phyloP scores from a whole-genome alignment of 2,329 filamentous ascomycete species.

The Xylaria polymorpha region DNA sequence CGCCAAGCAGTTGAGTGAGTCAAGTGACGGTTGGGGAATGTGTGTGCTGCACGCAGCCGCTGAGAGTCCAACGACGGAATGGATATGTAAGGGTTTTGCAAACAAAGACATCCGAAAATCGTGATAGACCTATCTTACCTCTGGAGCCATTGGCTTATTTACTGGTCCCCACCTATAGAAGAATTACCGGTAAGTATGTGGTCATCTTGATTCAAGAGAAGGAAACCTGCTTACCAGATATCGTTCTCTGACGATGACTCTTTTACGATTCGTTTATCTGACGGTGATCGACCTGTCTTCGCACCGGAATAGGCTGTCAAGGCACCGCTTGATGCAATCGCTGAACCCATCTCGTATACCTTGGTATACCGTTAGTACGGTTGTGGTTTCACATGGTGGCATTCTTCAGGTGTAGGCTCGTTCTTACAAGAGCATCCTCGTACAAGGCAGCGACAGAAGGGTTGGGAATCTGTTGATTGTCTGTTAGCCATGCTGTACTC shows the following conservation, averaged over 20 bases:
- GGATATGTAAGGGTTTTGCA: slow-evolving; percentile 6
- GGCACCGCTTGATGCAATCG: slow-evolving; percentile 95
- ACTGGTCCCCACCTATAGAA: slow-evolving; percentile 85
- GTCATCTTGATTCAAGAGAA: neutral
- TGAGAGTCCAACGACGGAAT: neutral
- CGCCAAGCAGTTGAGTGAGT: slow-evolving; percentile 9
- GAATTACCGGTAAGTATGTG: slow-evolving; percentile 46
- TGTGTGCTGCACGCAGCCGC: slow-evolving; percentile 6
- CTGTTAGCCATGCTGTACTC: slow-evolving; percentile 39
- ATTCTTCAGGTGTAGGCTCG: slow-evolving; percentile 26
- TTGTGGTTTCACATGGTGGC: slow-evolving; percentile 28
- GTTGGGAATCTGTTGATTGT: slow-evolving; percentile 75
- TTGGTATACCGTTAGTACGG: slow-evolving; percentile 42
- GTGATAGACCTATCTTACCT: slow-evolving; percentile 72
- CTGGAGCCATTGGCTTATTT: slow-evolving; percentile 97
- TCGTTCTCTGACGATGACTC: slow-evolving; percentile 89
- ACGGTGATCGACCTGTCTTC: slow-evolving; percentile 96
- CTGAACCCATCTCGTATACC: slow-evolving; percentile 93
- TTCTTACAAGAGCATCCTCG: slow-evolving; percentile 89
- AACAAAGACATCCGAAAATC: neutral
- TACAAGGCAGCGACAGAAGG: slow-evolving; percentile 95
- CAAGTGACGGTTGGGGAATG: slow-evolving; percentile 14
- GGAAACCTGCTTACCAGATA: slow-evolving; percentile 72
- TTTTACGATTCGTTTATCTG: slow-evolving; percentile 97
- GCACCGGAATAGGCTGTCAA: slow-evolving; percentile 97